Evolutionary conservation across 805 yeast species (phyloP).

Genomic region (Saturnispora diversa): DNA sequence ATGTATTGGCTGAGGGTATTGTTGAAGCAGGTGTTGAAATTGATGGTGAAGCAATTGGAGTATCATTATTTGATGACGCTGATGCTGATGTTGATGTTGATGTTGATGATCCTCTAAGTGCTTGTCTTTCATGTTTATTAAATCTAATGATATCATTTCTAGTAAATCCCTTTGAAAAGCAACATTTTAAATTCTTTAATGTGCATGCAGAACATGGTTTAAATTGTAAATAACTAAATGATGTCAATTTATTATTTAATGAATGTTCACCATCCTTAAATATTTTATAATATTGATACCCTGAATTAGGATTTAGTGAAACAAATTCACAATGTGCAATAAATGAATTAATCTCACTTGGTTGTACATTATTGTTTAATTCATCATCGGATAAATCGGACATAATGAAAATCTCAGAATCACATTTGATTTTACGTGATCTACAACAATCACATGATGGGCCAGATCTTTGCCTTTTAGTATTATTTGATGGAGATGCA

Average conservation of each 20-base stretch:
- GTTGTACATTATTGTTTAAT: background rate
- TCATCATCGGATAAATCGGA: slow-evolving; percentile 17
- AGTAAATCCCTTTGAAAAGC: slow-evolving; percentile 58
- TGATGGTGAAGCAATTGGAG: slow-evolving; percentile 2
- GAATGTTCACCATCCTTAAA: slow-evolving; percentile 18
- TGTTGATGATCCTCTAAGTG: background rate
- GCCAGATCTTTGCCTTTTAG: slow-evolving; percentile 55
- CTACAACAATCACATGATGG: slow-evolving; percentile 72
- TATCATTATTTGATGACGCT: no score
- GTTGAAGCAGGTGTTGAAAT: background rate
- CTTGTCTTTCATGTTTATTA: slow-evolving; percentile 27
- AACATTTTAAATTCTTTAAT: slow-evolving; percentile 38
- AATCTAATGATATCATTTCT: slow-evolving; percentile 46
- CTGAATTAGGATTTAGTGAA: slow-evolving; percentile 15
- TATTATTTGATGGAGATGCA: slow-evolving; percentile 27
- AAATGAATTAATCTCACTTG: slow-evolving; percentile 14
- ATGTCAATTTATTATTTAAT: slow-evolving; percentile 18
- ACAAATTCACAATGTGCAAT: slow-evolving; percentile 29
- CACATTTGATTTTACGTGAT: slow-evolving; percentile 62
- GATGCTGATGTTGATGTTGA: background rate
- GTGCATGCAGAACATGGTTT: slow-evolving; percentile 49
- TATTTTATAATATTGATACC: slow-evolving; percentile 27
- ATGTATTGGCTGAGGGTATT: no score
- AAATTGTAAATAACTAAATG: slow-evolving; percentile 35
- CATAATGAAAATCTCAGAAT: slow-evolving; percentile 45